Conservation (phyloP, 805 yeast genomes). For the Ogataea pignaliae region DNA sequence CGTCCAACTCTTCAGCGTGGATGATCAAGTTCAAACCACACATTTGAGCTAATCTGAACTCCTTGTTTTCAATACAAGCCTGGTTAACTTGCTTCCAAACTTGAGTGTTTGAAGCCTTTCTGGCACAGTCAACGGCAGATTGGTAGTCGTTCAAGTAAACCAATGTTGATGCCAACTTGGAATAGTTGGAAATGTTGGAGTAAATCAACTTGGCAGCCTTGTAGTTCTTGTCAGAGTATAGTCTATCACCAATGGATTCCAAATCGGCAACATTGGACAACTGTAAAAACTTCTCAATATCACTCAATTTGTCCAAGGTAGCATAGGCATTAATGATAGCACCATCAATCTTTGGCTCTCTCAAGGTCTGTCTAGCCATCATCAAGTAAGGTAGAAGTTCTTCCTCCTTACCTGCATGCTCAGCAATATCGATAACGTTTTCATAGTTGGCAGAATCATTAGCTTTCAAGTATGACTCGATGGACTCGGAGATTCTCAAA, state of each 20-base stretch:
- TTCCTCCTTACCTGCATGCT: conserved; percentile 94
- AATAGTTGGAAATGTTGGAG: conserved; percentile 84
- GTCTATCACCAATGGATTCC: conserved; percentile 87
- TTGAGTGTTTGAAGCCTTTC: conserved; percentile 88
- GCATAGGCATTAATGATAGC: conserved; percentile 88
- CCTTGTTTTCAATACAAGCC: conserved; percentile 93
- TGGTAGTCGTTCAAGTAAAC: conserved; percentile 91
- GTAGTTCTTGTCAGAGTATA: conserved; percentile 76
- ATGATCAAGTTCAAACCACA: conserved; percentile 96
- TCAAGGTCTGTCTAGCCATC: conserved; percentile 87
- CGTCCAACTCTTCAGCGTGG: conserved; percentile 95
- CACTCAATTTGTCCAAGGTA: conserved; percentile 63
- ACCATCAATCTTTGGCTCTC: conserved; percentile 92
- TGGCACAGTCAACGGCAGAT: conserved; percentile 96
- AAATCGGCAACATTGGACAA: conserved; percentile 91
- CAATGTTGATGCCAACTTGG: conserved; percentile 93
- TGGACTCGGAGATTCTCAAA: conserved; percentile 84
- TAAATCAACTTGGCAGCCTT: conserved; percentile 90
- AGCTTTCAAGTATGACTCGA: conserved; percentile 87
- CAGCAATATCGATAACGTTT: conserved; percentile 90
- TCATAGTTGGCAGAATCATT: conserved; percentile 86
- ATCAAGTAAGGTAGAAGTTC: conserved; percentile 81
- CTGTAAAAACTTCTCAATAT: conserved; percentile 78
- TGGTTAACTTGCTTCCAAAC: conserved; percentile 98
- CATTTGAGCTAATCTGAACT: conserved; percentile 95